Conservation (phyloP, 805 yeast species). For the Yamadazyma akitaensis region DNA sequence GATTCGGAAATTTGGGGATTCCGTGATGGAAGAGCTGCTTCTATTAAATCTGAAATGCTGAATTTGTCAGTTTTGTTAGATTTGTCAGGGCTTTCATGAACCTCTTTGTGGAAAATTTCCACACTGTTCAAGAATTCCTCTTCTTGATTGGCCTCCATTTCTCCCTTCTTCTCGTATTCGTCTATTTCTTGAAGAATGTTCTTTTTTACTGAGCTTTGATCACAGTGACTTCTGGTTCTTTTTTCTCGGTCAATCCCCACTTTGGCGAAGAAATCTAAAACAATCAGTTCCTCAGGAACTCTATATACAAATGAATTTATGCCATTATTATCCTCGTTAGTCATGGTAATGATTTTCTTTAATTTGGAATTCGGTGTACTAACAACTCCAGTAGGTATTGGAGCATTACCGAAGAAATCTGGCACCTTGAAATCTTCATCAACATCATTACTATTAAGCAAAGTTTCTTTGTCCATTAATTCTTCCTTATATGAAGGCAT, state of each 20-base stretch:
- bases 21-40: constrained; percentile 4
- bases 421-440: constrained; percentile 27
- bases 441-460: constrained; percentile 16
- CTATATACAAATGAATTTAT: constrained; percentile 51
- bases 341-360: constrained; percentile 19
- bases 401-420: constrained; percentile 23
- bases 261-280: constrained; percentile 64
- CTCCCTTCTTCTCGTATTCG: constrained; percentile 22
- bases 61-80: constrained; percentile 11
- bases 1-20: not conserved
- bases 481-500: constrained; percentile 13
- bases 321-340: constrained; percentile 13
- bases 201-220: not conserved
- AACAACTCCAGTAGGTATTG: constrained; percentile 18
- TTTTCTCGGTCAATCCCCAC: constrained; percentile 32
- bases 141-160: constrained; percentile 5
- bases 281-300: constrained; percentile 63
- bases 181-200: constrained; percentile 17
- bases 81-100: not conserved
- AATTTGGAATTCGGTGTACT: constrained; percentile 19
- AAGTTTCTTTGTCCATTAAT: constrained; percentile 7
- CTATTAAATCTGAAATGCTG: constrained; percentile 49
- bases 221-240: constrained; percentile 17
- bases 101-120: constrained; percentile 1
- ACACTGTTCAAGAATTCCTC: constrained; percentile 11